A percentile compares a stretch with the other conserved stretches of the same genome.
Evolutionary conservation across 73 alveolate genomes (phyloP).

Genomic region (Tetrahymena malaccensis): DNA sequence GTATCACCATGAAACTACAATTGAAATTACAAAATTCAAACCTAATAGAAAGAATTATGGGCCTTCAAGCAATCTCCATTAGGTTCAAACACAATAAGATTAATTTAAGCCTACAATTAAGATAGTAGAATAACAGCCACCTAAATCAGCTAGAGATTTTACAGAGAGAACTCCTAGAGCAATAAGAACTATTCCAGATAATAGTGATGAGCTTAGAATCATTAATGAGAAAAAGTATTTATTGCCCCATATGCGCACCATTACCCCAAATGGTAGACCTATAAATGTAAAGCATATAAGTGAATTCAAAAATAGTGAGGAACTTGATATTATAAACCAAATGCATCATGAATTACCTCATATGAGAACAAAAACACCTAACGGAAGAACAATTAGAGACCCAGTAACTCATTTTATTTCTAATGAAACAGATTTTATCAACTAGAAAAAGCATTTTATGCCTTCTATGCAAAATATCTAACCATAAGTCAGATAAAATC

Average conservation of each 20-base stretch:
- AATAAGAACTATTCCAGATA: neutral
- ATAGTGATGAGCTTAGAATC: neutral
- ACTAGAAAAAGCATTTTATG: neutral
- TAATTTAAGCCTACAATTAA: neutral
- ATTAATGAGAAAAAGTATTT: neutral
- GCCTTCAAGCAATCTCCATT: neutral
- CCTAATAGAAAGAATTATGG: neutral
- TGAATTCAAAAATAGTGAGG: neutral
- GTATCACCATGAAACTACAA: neutral
- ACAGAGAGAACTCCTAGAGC: neutral
- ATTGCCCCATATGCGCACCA: neutral
- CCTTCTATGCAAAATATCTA: neutral
- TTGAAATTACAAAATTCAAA: neutral
- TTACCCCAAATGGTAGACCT: neutral
- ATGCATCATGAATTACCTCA: neutral
- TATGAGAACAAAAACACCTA: neutral
- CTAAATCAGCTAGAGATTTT: neutral
- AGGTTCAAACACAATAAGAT: neutral
- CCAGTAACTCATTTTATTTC: neutral
- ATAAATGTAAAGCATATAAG: neutral
- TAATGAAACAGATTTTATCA: neutral
- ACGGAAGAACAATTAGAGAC: neutral
- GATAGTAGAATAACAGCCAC: neutral
- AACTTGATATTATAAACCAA: neutral
- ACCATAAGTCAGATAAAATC: neutral